Percentiles rank a stretch among this genome's conserved stretches.
These are phyloP conservation scores for Pseudogymnoascus sp. DNA, from an alignment of 2,329 filamentous ascomycete genomes.

Conservation along the genomic window DNA sequence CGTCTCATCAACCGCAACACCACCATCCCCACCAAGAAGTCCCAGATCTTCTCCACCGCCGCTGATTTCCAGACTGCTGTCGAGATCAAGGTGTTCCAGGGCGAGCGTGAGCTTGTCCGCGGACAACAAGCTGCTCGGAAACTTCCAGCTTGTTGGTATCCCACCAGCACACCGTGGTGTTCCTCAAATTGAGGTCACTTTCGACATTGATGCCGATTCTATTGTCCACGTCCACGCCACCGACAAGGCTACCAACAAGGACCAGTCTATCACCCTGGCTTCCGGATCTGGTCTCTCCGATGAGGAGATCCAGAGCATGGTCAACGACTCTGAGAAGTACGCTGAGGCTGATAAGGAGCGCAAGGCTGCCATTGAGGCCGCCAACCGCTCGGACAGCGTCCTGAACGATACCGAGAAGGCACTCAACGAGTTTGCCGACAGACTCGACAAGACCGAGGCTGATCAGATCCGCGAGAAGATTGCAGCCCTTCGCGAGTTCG, in stretches of 20 bases:
- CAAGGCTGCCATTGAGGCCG: conserved; percentile 89
- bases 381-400: conserved; percentile 95
- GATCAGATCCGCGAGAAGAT: conserved; percentile 95
- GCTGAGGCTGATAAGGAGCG: conserved; percentile 93
- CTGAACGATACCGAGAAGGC: conserved; percentile 98
- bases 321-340: conserved; percentile 95
- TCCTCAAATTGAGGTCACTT: conserved; percentile 94
- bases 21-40: conserved; percentile 99
- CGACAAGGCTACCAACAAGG: conserved; percentile 99
- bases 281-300: conserved; percentile 96
- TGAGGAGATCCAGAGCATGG: conserved; percentile 92
- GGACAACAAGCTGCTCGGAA: conserved; percentile 98
- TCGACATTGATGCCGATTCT: conserved; percentile 96
- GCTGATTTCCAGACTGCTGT: conserved; percentile 98
- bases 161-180: conserved; percentile 94
- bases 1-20: conserved; percentile 98
- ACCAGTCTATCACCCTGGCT: conserved; percentile 98
- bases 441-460: conserved; percentile 92
- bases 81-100: conserved; percentile 99
- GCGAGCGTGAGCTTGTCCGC: conserved; percentile 96
- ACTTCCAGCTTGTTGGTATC: conserved; percentile 98
- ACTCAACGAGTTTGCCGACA: conserved; percentile 92
- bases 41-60: conserved; percentile 93
- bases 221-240: conserved; percentile 97
- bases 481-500: conserved; percentile 72